A percentile compares a stretch with the other conserved stretches of the same genome.
phyloP scores from a whole-genome alignment of 2,329 filamentous ascomycete genomes.

The Colletotrichum euphorbiae region DNA sequence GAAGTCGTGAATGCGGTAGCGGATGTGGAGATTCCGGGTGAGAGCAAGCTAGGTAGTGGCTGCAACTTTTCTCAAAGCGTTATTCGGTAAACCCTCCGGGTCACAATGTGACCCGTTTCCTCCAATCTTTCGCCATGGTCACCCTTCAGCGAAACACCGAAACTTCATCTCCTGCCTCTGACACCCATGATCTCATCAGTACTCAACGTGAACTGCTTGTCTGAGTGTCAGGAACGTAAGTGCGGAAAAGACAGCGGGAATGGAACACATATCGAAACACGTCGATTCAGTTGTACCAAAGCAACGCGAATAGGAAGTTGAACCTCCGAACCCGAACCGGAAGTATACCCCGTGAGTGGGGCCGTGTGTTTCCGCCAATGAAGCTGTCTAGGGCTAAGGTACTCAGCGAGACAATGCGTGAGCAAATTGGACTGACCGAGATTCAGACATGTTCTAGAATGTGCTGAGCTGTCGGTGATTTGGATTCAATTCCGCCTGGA shows the following conservation, averaged over 20 bases:
- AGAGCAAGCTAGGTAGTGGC: not conserved
- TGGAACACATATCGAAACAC: not conserved
- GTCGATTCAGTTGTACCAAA: not conserved
- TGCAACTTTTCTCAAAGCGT: slow-evolving; percentile 1
- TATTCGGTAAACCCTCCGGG: not conserved
- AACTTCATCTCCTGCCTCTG: too few species aligned
- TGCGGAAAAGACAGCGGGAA: too few species aligned
- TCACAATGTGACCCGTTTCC: not conserved
- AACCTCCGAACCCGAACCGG: slow-evolving; percentile 19
- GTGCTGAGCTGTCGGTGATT: too few species aligned
- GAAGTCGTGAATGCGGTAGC: slow-evolving; percentile 3
- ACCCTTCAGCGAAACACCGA: too few species aligned
- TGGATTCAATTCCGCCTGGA: too few species aligned
- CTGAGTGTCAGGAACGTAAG: too few species aligned
- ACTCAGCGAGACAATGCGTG: too few species aligned
- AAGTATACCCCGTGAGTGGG: slow-evolving; percentile 6
- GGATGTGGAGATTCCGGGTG: slow-evolving; percentile 31
- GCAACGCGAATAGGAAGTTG: not conserved
- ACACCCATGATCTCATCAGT: too few species aligned
- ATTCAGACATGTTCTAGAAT: too few species aligned
- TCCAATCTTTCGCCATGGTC: too few species aligned
- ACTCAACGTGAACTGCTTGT: too few species aligned
- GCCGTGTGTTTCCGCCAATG: slow-evolving; percentile 19
- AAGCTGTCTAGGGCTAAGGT: not conserved
- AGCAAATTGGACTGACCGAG: too few species aligned